Percentiles rank a stretch among this genome's conserved stretches.
phyloP scores from a whole-genome alignment of 257 asterid species.

The Solanum pinnatisectum region DNA sequence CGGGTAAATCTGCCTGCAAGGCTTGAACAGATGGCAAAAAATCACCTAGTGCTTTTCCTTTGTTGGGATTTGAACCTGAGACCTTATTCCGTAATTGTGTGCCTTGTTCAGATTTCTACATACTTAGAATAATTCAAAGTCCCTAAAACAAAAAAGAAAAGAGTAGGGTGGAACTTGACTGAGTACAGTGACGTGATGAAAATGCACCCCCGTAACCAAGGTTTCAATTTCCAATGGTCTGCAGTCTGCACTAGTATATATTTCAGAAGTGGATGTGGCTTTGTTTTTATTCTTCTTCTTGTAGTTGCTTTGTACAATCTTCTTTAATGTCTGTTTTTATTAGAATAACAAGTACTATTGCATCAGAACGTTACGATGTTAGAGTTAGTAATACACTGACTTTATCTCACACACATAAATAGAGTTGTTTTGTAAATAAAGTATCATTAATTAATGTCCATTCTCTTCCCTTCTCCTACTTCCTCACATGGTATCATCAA shows the following conservation, averaged over 20 bases:
- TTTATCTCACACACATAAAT: background rate
- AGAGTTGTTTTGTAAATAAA: background rate
- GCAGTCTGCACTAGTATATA: background rate
- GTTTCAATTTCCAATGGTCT: background rate
- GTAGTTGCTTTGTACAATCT: background rate
- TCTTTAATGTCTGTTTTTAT: background rate
- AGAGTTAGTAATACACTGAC: background rate
- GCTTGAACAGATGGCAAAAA: background rate
- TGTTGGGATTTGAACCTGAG: background rate
- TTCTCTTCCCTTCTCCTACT: background rate
- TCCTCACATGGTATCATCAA: background rate
- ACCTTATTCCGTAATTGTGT: background rate
- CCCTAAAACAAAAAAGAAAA: background rate
- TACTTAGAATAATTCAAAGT: background rate
- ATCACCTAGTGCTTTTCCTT: background rate
- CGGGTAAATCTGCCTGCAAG: background rate
- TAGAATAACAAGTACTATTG: background rate
- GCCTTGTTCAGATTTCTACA: background rate
- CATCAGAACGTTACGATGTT: background rate
- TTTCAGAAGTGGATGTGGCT: background rate
- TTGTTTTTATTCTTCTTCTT: background rate
- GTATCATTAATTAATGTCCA: background rate
- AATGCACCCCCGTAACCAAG: background rate
- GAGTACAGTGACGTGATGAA: background rate
- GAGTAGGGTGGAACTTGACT: background rate